These are phyloP conservation scores for Boletus speciosus DNA, from an alignment of 768 basidiomycete species.

Conservation along the genomic window DNA sequence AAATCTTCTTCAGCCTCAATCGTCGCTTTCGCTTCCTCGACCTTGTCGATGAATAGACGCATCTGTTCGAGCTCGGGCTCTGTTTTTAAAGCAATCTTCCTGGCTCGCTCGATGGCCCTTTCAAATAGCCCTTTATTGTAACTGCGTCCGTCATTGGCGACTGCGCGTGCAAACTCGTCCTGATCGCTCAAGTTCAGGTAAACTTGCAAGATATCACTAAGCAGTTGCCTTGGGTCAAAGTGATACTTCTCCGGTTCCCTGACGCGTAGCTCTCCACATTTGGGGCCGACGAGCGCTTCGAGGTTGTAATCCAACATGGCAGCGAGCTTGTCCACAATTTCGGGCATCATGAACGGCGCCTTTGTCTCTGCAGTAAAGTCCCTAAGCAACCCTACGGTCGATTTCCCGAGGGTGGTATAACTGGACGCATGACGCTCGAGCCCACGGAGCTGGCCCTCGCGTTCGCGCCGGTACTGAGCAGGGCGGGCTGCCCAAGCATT, in stretches of 20 bases:
- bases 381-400: conserved; percentile 87
- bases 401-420: conserved; percentile 82
- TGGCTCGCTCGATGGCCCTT: conserved; percentile 63
- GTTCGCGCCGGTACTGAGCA: conserved; percentile 75
- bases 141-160: conserved; percentile 92
- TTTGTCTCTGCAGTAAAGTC: conserved; percentile 91
- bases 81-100: conserved; percentile 64
- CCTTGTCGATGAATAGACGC: conserved; percentile 66
- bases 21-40: conserved; percentile 76
- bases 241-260: conserved; percentile 83
- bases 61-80: conserved; percentile 73
- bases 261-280: conserved; percentile 81
- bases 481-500: conserved; percentile 66
- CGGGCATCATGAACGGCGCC: conserved; percentile 90
- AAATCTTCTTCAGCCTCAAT: conserved; percentile 89
- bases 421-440: conserved; percentile 82
- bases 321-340: conserved; percentile 92
- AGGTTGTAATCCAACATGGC: conserved; percentile 97
- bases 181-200: conserved; percentile 85
- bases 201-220: conserved; percentile 85
- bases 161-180: conserved; percentile 74
- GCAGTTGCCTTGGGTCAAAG: conserved; percentile 78
- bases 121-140: conserved; percentile 85
- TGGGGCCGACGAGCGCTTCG: conserved; percentile 83
- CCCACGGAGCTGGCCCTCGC: conserved; percentile 69